Evolutionary conservation across 2,329 filamentous ascomycete species (phyloP).

Genomic region (Gremmenia infestans): DNA sequence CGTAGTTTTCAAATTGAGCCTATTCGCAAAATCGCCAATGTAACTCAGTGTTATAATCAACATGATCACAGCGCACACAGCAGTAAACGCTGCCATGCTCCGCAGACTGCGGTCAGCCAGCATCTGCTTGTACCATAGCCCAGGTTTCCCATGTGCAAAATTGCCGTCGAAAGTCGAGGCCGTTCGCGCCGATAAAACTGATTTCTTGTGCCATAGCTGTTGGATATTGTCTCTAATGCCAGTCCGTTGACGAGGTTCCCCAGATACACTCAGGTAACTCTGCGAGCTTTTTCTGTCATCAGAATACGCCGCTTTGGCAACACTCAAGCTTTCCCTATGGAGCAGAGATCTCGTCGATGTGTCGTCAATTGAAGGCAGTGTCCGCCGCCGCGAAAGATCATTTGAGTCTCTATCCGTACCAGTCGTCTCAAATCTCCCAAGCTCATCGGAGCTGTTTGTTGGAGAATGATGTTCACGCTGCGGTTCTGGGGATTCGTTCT

Average conservation of each 20-base stretch:
- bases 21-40: slow-evolving; percentile 9
- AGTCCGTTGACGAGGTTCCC: slow-evolving; percentile 1
- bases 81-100: slow-evolving; percentile 17
- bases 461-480: background rate
- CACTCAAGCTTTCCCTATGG: background rate
- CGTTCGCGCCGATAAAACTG: background rate
- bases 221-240: slow-evolving; percentile 1
- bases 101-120: slow-evolving; percentile 18
- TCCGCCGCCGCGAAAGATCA: background rate
- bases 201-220: slow-evolving; percentile 5
- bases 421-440: background rate
- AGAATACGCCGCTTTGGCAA: background rate
- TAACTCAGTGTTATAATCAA: slow-evolving; percentile 15
- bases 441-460: background rate
- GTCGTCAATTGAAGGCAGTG: slow-evolving; percentile 1
- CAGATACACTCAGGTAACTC: background rate
- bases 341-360: slow-evolving; percentile 6
- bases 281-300: background rate
- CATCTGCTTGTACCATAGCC: slow-evolving; percentile 22
- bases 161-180: slow-evolving; percentile 13
- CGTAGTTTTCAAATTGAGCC: slow-evolving; percentile 10
- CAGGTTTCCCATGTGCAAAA: slow-evolving; percentile 20
- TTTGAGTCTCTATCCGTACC: background rate
- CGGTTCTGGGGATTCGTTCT: background rate
- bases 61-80: slow-evolving; percentile 16